These are phyloP conservation scores for Pichia heedii DNA, from an alignment of 805 yeast genomes.

Conservation along the genomic window DNA sequence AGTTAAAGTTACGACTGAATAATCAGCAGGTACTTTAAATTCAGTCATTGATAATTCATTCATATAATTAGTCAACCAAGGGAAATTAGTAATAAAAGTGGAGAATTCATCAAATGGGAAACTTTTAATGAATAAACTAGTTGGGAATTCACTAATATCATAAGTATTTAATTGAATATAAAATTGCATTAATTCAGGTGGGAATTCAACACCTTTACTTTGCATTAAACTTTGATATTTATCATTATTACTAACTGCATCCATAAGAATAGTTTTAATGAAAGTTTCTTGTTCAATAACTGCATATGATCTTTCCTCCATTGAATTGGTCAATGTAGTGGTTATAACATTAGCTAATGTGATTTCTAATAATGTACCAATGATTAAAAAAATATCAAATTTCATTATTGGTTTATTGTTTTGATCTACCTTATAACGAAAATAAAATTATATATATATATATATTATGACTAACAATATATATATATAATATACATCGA, in stretches of 20 bases:
- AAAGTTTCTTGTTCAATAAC: slow-evolving; percentile 25
- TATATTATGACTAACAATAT: too few species aligned
- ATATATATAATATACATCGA: too few species aligned
- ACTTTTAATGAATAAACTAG: slow-evolving; percentile 18
- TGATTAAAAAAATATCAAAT: too few species aligned
- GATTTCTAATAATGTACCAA: too few species aligned
- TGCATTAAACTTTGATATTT: slow-evolving; percentile 30
- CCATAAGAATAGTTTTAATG: slow-evolving; percentile 25
- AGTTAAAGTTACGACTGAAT: slow-evolving; percentile 15
- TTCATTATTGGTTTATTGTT: too few species aligned
- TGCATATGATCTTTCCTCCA: slow-evolving; percentile 25
- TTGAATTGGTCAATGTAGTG: slow-evolving; percentile 18
- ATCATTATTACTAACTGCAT: slow-evolving; percentile 20
- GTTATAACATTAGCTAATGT: background rate
- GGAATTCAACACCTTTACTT: slow-evolving; percentile 20
- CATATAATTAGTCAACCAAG: slow-evolving; percentile 26
- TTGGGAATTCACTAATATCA: slow-evolving; percentile 11
- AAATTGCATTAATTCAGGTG: slow-evolving; percentile 24
- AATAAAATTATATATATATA: too few species aligned
- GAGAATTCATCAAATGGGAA: slow-evolving; percentile 28
- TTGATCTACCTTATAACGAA: too few species aligned
- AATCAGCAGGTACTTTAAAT: slow-evolving; percentile 23
- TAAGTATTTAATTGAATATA: slow-evolving; percentile 15
- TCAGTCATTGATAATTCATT: slow-evolving; percentile 18
- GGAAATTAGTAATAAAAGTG: slow-evolving; percentile 26